phyloP scores from a whole-genome alignment of 768 basidiomycete genomes.

The Dioszegia aurantiaca region DNA sequence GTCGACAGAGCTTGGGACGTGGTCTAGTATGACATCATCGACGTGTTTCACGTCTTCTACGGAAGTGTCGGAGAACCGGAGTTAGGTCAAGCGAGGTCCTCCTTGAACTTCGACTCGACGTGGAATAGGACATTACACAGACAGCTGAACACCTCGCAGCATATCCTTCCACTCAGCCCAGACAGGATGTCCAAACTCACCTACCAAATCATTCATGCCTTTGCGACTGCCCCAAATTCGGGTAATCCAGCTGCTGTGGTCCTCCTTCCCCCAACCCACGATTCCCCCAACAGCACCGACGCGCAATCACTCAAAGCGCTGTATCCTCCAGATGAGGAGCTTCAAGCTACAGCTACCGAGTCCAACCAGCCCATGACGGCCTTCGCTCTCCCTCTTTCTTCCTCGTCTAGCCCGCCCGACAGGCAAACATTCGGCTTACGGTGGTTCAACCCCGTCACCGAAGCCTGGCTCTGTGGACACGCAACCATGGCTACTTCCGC shows the following conservation, averaged over 20 bases:
- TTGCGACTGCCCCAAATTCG: slow-evolving; percentile 12
- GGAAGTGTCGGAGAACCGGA: no score
- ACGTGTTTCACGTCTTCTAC: no score
- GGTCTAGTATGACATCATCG: no score
- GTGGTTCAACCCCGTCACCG: slow-evolving; percentile 24
- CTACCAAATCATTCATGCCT: slow-evolving; percentile 21
- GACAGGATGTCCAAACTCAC: neutral
- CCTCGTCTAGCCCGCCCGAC: neutral
- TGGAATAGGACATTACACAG: no score
- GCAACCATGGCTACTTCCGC: slow-evolving; percentile 24
- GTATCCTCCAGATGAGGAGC: slow-evolving; percentile 13
- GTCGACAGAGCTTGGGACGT: no score
- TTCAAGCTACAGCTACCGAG: slow-evolving; percentile 10
- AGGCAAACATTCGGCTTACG: slow-evolving; percentile 15
- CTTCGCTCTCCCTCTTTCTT: slow-evolving; percentile 18
- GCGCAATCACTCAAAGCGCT: neutral
- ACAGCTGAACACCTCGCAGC: no score
- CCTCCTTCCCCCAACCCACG: slow-evolving; percentile 4
- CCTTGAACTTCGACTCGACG: no score
- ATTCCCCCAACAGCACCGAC: neutral
- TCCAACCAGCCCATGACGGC: slow-evolving; percentile 24
- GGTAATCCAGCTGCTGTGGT: slow-evolving; percentile 30
- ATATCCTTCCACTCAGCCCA: no score
- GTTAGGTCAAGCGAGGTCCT: no score
- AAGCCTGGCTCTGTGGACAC: slow-evolving; percentile 25